Evolutionary conservation across 371 early-diverging fungal genomes (phyloP).

Genomic region (Cokeromyces recurvatus): DNA sequence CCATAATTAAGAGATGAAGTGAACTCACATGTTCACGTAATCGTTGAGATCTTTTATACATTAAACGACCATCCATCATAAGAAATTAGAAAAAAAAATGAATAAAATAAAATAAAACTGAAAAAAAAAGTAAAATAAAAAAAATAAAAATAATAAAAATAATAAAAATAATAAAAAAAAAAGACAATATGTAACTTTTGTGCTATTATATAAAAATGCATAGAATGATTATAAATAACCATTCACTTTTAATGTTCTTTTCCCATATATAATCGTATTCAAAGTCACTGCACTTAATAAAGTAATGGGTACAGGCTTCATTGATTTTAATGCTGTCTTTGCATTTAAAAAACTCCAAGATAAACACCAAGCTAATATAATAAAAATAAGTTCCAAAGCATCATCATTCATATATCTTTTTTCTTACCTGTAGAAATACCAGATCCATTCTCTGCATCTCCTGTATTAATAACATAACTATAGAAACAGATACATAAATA

Average conservation of each 20-base stretch:
- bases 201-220: neutral
- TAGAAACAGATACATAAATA: neutral
- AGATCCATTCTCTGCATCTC: conserved; percentile 46
- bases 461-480: conserved; percentile 40
- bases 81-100: too few relatives aligned
- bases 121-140: neutral
- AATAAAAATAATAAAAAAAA: conserved; percentile 1
- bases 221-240: conserved; percentile 27
- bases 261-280: conserved; percentile 39
- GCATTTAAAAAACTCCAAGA: conserved; percentile 45
- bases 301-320: conserved; percentile 32
- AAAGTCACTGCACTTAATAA: conserved; percentile 26
- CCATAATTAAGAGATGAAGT: conserved; percentile 27
- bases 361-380: conserved; percentile 39
- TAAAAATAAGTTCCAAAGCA: neutral
- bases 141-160: neutral
- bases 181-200: neutral
- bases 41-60: conserved; percentile 20
- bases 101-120: too few relatives aligned
- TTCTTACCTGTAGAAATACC: conserved; percentile 48
- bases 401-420: neutral
- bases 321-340: conserved; percentile 23
- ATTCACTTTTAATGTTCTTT: conserved; percentile 40
- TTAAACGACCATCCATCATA: conserved; percentile 20
- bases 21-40: conserved; percentile 27